These are phyloP conservation scores for Bisporella sp. DNA, from an alignment of 2,329 filamentous ascomycete genomes.

Conservation along the genomic window DNA sequence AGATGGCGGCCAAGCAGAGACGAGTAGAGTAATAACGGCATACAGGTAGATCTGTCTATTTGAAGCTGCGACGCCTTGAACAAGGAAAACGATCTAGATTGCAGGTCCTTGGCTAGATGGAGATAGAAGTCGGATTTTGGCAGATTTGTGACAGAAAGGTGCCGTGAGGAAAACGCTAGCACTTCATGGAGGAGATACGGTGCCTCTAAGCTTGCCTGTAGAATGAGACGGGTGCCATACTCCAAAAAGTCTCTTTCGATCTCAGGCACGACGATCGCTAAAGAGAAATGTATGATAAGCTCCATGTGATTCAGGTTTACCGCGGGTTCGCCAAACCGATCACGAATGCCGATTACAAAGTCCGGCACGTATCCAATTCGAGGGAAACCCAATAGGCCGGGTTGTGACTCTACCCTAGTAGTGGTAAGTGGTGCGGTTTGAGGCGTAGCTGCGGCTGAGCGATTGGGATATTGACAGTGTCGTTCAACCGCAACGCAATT, in stretches of 20 bases:
- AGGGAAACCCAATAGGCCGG: background rate
- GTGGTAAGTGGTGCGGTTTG: background rate
- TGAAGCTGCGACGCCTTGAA: background rate
- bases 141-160: background rate
- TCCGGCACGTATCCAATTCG: background rate
- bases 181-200: background rate
- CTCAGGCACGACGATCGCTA: background rate
- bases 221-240: background rate
- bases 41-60: background rate
- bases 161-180: background rate
- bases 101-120: background rate
- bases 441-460: background rate
- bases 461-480: background rate
- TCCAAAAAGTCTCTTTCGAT: background rate
- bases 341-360: background rate
- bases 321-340: background rate
- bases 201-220: background rate
- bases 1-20: background rate
- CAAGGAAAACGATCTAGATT: background rate
- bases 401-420: background rate
- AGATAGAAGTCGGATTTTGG: background rate
- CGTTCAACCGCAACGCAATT: background rate
- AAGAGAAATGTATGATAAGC: background rate
- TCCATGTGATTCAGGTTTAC: background rate
- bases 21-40: background rate